Evolutionary conservation across 1,284 basidiomycete species (phyloP), one percentile per base, ranked within the genome.

Genomic region (Cutaneotrichosporon curvatum): DNA sequence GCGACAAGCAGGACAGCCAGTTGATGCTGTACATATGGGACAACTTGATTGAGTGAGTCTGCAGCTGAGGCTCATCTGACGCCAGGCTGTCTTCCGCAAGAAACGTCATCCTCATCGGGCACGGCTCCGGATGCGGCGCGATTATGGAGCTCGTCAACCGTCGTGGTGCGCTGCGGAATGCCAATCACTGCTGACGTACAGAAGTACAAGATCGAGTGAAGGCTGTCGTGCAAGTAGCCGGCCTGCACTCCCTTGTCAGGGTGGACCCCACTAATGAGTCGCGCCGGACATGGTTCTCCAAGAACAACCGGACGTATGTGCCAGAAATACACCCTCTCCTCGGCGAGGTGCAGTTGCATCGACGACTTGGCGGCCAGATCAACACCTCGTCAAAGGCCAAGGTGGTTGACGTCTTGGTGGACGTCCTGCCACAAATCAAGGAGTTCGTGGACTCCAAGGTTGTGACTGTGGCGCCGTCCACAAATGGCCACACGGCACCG

Each of bases 21-120:
- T 72, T 90, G 19, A 68, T 92, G 50, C 75, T 78, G 7, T 94
- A 94, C 62, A 67, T 97, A 3, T 98, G 94, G 94, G 92, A 97
- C 70, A 94, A 96, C 65, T 89, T 90, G 57, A 77, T 95, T 46
- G 80, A 86, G 88, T 90, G 55, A 41, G 71, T 79, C n/a, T 21
- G 10, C n/a, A 8, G 3, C 15, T 11, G 19, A 14, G 3, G 15
- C 4, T 11, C 18, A 10, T 38, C 41, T 46, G 53, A 36, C 21
- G 4, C 35, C 55, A 90, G 87, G 53, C 72, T 90, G 48, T 83
- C 82, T 4, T 75, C 76, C 33, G 84, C 84, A 4, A 75, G 79
- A 37, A 77, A 81, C 23, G 77, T 97, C 15, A 74, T 96, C 19
- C 63, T 98, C 8, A 80, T 98, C 37, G 90, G 90, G 1, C 87